These are phyloP conservation scores for Schizosaccharomyces cryophilus DNA, from an alignment of 805 yeast genomes.

Conservation along the genomic window DNA sequence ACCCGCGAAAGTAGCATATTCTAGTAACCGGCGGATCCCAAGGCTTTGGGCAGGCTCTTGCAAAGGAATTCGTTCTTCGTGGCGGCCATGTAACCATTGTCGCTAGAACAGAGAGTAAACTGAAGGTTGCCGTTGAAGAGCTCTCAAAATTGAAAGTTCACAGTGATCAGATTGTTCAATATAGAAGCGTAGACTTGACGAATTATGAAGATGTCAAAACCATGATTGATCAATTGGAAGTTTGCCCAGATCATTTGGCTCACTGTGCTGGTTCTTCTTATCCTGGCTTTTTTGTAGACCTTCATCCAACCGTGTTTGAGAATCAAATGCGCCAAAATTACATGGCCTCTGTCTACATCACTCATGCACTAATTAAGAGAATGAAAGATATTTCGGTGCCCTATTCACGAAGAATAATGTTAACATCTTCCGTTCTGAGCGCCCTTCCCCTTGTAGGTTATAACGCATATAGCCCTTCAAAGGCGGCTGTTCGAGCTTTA, in stretches of 20 bases:
- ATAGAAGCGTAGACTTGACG: neutral
- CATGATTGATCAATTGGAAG: neutral
- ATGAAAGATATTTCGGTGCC: neutral
- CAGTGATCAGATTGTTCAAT: neutral
- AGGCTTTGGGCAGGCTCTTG: slow-evolving; percentile 22
- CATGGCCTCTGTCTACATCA: neutral
- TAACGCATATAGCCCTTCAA: slow-evolving; percentile 69
- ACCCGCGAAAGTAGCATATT: neutral
- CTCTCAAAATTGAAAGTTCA: neutral
- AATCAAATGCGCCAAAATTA: neutral
- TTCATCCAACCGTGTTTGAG: neutral
- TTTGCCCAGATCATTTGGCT: neutral
- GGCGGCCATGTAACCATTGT: slow-evolving; percentile 21
- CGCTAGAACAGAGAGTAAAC: slow-evolving; percentile 6
- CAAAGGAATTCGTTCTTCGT: slow-evolving; percentile 20
- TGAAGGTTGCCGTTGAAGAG: neutral
- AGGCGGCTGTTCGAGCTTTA: slow-evolving; percentile 56
- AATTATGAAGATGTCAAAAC: neutral
- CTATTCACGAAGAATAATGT: slow-evolving; percentile 25
- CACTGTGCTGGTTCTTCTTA: neutral
- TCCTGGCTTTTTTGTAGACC: slow-evolving; percentile 1
- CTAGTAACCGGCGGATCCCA: slow-evolving; percentile 22
- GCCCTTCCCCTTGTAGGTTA: slow-evolving; percentile 81
- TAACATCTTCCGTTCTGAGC: slow-evolving; percentile 55
- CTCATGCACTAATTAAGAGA: neutral